Evolutionary conservation across 495 filamentous ascomycete genomes (phyloP).

Genomic region (Xylaria palmicola): DNA sequence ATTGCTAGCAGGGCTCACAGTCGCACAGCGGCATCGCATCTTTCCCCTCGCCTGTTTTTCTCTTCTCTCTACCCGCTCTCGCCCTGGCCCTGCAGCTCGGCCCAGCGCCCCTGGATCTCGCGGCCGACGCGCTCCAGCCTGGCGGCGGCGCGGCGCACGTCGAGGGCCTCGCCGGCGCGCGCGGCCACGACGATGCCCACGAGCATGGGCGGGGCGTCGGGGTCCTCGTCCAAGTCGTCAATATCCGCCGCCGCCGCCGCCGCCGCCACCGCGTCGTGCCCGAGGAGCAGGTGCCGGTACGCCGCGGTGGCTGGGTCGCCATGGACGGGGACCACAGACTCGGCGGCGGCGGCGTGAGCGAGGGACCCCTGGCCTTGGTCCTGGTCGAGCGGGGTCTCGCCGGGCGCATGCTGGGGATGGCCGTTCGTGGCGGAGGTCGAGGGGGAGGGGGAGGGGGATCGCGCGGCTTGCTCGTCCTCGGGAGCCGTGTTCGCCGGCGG

Average conservation of each 20-base stretch:
- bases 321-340: no score
- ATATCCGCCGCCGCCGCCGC: constrained; percentile 4
- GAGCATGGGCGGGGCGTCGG: constrained; percentile 30
- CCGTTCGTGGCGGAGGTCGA: background rate
- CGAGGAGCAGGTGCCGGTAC: no score
- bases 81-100: constrained; percentile 11
- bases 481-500: constrained; percentile 5
- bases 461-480: background rate
- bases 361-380: constrained; percentile 17
- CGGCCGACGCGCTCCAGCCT: constrained; percentile 36
- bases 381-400: background rate
- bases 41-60: no score
- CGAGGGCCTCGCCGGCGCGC: constrained; percentile 23
- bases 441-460: background rate
- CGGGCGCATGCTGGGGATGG: background rate
- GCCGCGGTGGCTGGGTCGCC: no score
- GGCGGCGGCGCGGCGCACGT: constrained; percentile 33
- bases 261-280: no score
- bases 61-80: background rate
- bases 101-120: constrained; percentile 35
- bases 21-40: no score
- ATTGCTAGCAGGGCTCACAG: no score
- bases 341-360: background rate
- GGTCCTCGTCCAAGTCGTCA: constrained; percentile 14
- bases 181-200: constrained; percentile 35